These are phyloP conservation scores for Cyclotella cryptica DNA, from an alignment of 108 stramenopile genomes.

Conservation along the genomic window DNA sequence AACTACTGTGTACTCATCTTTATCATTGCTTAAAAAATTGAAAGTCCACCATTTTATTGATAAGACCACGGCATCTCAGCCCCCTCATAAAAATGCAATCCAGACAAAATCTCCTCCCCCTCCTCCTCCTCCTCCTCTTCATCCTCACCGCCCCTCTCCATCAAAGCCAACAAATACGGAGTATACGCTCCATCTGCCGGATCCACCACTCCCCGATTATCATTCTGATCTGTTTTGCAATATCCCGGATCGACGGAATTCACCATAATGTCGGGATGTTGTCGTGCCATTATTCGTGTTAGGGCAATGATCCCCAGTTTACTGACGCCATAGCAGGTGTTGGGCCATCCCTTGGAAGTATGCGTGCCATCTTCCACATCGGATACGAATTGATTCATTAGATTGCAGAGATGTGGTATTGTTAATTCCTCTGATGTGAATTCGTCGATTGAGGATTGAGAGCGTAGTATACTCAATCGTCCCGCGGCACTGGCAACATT, in stretches of 20 bases:
- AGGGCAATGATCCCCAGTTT: conserved; percentile 81
- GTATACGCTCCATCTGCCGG: conserved; percentile 76
- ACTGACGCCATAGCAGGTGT: conserved; percentile 82
- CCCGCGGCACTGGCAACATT: conserved; percentile 71
- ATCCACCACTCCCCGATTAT: conserved; percentile 65
- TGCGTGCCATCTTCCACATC: conserved; percentile 69
- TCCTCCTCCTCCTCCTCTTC: conserved; percentile 26
- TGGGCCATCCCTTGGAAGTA: conserved; percentile 71
- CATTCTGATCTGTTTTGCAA: conserved; percentile 82
- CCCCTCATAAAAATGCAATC: conserved; percentile 58
- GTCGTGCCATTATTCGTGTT: conserved; percentile 63
- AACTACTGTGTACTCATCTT: no score
- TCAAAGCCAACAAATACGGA: conserved; percentile 64
- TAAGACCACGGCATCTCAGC: conserved; percentile 56
- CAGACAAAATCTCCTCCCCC: conserved; percentile 35
- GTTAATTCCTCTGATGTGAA: conserved; percentile 55
- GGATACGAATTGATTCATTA: conserved; percentile 69
- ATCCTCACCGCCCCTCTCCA: conserved; percentile 39
- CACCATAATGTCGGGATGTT: conserved; percentile 53
- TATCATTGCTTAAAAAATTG: no score
- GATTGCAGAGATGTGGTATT: conserved; percentile 29
- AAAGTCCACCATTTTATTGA: not conserved
- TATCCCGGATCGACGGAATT: conserved; percentile 76
- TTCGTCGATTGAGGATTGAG: conserved; percentile 44
- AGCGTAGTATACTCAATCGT: conserved; percentile 59